Evolutionary conservation across 73 alveolate genomes (phyloP), one percentile per base, ranked within the genome.

Genomic region (Paramecium sonneborni): DNA sequence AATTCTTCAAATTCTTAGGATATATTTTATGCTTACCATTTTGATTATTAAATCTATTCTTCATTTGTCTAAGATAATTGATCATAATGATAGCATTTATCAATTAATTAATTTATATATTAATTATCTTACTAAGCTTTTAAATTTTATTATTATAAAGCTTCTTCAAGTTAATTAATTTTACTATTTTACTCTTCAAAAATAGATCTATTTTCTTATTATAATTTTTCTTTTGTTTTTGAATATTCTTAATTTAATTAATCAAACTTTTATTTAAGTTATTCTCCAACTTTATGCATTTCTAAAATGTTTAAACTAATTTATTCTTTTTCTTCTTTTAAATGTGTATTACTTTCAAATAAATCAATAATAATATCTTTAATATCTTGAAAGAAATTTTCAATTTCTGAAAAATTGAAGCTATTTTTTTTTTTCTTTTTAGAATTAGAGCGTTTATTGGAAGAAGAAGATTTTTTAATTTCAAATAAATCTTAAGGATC

Each of bases 231-330:
- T 38, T 38, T 74, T n/a, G 58, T 35, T 38, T 74, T 74, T 43
- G 46, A 14, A 74, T 74, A 38, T 74, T 74, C 87, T 32, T 11
- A 74, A 74, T 74, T 74, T 20, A 74, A 74, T 74, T 74, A 74
- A 21, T 74, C 87, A 74, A 74, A 11, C 34, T 35, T 74, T 30
- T 32, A 34, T 74, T 43, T 74, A 14, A 74, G 32, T 12, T 74
- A 38, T 18, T 74, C 87, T 1, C 87, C 87, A 4, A 74, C 87
- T 34, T 74, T 74, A 74, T 74, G 87, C 87, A 74, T 74, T n/a
- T 74, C 87, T 12, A 35, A 21, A 28, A 74, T 35, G 34, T 74
- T 74, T n/a, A 14, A 5, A 74, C 46, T 74, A 32, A 74, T 9
- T 21, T 11, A 74, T 12, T 74, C 87, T 30, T 74, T 74, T 38